Percentiles rank a stretch among this genome's conserved stretches.
Conservation (phyloP, 768 basidiomycete species). For the Tylopilus plumbeoviolaceoides region DNA sequence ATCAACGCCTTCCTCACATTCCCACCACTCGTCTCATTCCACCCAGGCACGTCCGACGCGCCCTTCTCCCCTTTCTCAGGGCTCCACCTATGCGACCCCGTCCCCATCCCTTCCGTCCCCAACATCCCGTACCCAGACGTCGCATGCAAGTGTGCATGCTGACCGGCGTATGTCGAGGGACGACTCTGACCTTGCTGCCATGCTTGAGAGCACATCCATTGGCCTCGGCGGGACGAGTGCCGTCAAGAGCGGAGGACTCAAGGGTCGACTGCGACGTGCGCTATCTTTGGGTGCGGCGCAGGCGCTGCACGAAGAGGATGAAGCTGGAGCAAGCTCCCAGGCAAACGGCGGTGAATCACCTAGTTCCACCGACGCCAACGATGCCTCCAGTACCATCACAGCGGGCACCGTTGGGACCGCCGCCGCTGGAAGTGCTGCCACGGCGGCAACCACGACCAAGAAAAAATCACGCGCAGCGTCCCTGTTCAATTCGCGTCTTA, state of each 20-base stretch:
- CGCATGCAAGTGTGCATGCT: conserved; percentile 47
- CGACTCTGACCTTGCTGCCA: conserved; percentile 63
- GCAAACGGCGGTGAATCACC: conserved; percentile 32
- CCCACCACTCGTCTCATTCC: conserved; percentile 22
- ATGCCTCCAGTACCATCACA: conserved; percentile 35
- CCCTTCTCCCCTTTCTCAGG: conserved; percentile 34
- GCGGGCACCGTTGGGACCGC: conserved; percentile 30
- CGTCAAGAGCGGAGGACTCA: conserved; percentile 66
- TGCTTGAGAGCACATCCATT: conserved; percentile 40
- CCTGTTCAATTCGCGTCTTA: conserved; percentile 85
- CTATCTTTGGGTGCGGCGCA: conserved; percentile 59
- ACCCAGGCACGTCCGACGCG: conserved; percentile 28
- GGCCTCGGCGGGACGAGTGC: conserved; percentile 31
- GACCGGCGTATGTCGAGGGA: conserved; percentile 78
- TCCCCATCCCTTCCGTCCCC: conserved; percentile 11
- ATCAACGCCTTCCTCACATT: conserved; percentile 28
- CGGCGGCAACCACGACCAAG: conserved; percentile 40
- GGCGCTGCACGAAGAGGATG: conserved; percentile 48
- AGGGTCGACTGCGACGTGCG: conserved; percentile 71
- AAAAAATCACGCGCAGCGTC: conserved; percentile 69
- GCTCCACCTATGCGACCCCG: conserved; percentile 22
- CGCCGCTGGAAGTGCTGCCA: conserved; percentile 13
- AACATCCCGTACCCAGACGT: conserved; percentile 22
- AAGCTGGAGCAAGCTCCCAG: conserved; percentile 8
- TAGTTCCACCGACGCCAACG: conserved; percentile 23